Evolutionary conservation across 352 stramenopile genomes (phyloP).

Genomic region (Pythium brachiatum): DNA sequence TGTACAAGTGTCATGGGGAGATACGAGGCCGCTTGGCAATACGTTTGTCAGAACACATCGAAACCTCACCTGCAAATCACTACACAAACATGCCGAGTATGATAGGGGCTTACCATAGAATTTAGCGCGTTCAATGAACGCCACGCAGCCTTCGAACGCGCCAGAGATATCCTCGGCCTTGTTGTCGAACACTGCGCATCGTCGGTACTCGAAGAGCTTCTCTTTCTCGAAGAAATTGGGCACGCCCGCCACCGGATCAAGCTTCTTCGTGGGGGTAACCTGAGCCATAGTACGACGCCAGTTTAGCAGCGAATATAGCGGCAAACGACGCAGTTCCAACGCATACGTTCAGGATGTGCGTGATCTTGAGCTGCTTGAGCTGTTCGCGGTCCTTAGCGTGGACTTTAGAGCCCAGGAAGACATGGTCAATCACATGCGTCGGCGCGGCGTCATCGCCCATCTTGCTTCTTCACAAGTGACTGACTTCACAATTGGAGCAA

Average conservation of each 20-base stretch:
- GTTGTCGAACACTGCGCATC: constrained; percentile 89
- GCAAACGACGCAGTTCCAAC: not conserved
- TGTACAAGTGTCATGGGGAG: constrained; percentile 17
- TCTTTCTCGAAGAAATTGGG: constrained; percentile 93
- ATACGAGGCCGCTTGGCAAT: constrained; percentile 16
- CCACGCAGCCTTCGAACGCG: constrained; percentile 77
- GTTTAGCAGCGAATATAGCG: not conserved
- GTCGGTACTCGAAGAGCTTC: constrained; percentile 71
- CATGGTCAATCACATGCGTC: constrained; percentile 60
- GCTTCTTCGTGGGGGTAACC: constrained; percentile 75
- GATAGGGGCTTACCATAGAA: constrained; percentile 73
- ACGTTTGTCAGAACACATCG: not conserved
- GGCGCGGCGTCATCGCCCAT: constrained; percentile 37
- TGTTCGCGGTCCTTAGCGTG: constrained; percentile 68
- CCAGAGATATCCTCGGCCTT: constrained; percentile 85
- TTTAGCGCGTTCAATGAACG: constrained; percentile 90
- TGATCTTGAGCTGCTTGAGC: constrained; percentile 62
- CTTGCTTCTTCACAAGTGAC: not conserved
- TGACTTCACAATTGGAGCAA: too few relatives aligned
- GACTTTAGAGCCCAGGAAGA: constrained; percentile 65
- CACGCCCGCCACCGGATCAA: constrained; percentile 80
- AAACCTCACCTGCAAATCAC: not conserved
- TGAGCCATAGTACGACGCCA: constrained; percentile 13
- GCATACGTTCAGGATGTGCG: constrained; percentile 78
- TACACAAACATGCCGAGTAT: not conserved